Evolutionary conservation across 1,284 basidiomycete species (phyloP).

Genomic region (Grifola frondosa): DNA sequence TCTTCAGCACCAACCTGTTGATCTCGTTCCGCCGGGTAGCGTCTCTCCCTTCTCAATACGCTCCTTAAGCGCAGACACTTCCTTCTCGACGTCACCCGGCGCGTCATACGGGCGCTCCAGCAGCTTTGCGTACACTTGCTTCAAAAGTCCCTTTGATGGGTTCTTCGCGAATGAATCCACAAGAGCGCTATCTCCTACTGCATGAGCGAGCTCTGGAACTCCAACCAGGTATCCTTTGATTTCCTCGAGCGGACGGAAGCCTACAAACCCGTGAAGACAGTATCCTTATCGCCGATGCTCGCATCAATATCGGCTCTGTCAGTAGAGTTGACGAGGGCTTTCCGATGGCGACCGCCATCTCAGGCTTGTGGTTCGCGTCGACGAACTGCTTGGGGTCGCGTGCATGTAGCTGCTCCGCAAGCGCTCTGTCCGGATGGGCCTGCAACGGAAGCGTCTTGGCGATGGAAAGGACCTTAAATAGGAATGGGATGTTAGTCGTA

Average conservation of each 20-base stretch:
- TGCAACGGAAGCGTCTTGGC: slow-evolving; percentile 94
- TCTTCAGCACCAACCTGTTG: slow-evolving; percentile 65
- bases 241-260: slow-evolving; percentile 79
- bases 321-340: slow-evolving; percentile 9
- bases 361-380: slow-evolving; percentile 95
- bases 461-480: slow-evolving; percentile 95
- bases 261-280: slow-evolving; percentile 90
- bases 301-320: slow-evolving; percentile 3
- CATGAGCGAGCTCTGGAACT: slow-evolving; percentile 68
- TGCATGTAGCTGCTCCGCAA: slow-evolving; percentile 75
- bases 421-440: slow-evolving; percentile 90
- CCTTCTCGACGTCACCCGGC: slow-evolving; percentile 10
- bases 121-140: slow-evolving; percentile 70
- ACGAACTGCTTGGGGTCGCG: slow-evolving; percentile 65
- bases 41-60: slow-evolving; percentile 13
- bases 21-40: slow-evolving; percentile 29
- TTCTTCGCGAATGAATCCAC: slow-evolving; percentile 9
- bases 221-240: slow-evolving; percentile 67
- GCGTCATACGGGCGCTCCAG: slow-evolving; percentile 50
- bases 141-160: slow-evolving; percentile 52
- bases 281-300: slow-evolving; percentile 33
- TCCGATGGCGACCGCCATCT: slow-evolving; percentile 89
- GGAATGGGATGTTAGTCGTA: slow-evolving; percentile 75
- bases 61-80: slow-evolving; percentile 15
- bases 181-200: slow-evolving; percentile 19